These are phyloP conservation scores for Scytalidium sp. DNA, from an alignment of 2,329 filamentous ascomycete genomes.

Conservation along the genomic window DNA sequence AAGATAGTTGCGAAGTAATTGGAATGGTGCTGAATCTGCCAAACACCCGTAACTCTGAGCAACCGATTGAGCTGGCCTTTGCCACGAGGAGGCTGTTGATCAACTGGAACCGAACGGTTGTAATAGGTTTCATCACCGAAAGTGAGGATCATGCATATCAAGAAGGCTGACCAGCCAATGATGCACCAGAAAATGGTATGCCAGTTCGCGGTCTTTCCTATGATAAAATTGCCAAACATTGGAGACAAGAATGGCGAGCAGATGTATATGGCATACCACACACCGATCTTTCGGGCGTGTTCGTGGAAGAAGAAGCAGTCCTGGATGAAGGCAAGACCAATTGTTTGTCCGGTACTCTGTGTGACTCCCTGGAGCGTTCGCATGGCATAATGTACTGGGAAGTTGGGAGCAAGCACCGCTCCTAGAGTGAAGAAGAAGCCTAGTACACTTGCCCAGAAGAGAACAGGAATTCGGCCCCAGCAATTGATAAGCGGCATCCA, in stretches of 20 bases:
- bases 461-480: constrained; percentile 41
- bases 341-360: constrained; percentile 33
- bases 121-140: constrained; percentile 50
- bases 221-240: constrained; percentile 45
- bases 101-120: constrained; percentile 35
- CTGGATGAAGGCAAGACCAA: constrained; percentile 50
- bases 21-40: constrained; percentile 29
- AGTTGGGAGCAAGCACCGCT: constrained; percentile 32
- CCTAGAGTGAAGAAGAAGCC: constrained; percentile 31
- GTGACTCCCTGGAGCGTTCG: constrained; percentile 13
- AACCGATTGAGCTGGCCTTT: constrained; percentile 15
- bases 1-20: constrained; percentile 23
- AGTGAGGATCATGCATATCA: constrained; percentile 34
- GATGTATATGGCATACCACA: constrained; percentile 41
- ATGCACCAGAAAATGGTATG: constrained; percentile 45
- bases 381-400: constrained; percentile 26
- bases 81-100: constrained; percentile 33
- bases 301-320: constrained; percentile 61
- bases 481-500: constrained; percentile 36
- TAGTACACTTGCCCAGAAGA: constrained; percentile 35
- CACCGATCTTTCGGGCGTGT: constrained; percentile 45
- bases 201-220: constrained; percentile 39
- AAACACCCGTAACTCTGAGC: constrained; percentile 25
- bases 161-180: constrained; percentile 34
- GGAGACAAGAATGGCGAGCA: constrained; percentile 42